These are phyloP conservation scores for Cytospora leucostoma DNA, from an alignment of 2,329 filamentous ascomycete species.

Conservation along the genomic window DNA sequence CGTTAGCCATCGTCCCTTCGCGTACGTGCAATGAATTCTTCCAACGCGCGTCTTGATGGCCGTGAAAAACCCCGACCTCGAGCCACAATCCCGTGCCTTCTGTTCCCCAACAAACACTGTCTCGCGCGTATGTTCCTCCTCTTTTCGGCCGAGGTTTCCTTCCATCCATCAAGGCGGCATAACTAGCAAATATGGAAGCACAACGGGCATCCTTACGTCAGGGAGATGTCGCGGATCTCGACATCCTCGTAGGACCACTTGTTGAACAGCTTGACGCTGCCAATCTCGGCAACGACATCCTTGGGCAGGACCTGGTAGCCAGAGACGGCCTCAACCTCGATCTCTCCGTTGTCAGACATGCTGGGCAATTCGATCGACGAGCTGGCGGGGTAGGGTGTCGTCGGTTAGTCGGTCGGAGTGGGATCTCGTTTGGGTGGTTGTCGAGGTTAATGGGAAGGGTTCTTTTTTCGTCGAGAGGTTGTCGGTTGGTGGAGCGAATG, in stretches of 20 bases:
- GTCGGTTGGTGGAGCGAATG: slow-evolving; percentile 11
- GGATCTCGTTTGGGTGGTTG: slow-evolving; percentile 20
- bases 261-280: slow-evolving; percentile 95
- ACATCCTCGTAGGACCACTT: slow-evolving; percentile 98
- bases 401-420: slow-evolving; percentile 14
- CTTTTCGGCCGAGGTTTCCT: not conserved
- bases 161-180: slow-evolving; percentile 20
- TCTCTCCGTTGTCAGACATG: slow-evolving; percentile 95
- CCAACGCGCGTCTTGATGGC: slow-evolving; percentile 22
- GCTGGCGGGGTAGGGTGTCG: slow-evolving; percentile 20
- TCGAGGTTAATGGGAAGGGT: slow-evolving; percentile 21
- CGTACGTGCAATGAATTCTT: not conserved
- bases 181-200: slow-evolving; percentile 33
- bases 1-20: slow-evolving; percentile 37
- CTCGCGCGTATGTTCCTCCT: slow-evolving; percentile 2
- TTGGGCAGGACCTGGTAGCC: slow-evolving; percentile 85
- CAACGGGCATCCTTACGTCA: slow-evolving; percentile 78
- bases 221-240: slow-evolving; percentile 98
- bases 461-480: slow-evolving; percentile 25
- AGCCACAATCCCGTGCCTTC: not conserved
- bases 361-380: slow-evolving; percentile 45
- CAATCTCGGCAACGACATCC: slow-evolving; percentile 86
- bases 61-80: not conserved
- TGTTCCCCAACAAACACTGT: not conserved
- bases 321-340: slow-evolving; percentile 81